Conservation (phyloP, 2,329 filamentous ascomycete species). For the Fonsecaea nubica region DNA sequence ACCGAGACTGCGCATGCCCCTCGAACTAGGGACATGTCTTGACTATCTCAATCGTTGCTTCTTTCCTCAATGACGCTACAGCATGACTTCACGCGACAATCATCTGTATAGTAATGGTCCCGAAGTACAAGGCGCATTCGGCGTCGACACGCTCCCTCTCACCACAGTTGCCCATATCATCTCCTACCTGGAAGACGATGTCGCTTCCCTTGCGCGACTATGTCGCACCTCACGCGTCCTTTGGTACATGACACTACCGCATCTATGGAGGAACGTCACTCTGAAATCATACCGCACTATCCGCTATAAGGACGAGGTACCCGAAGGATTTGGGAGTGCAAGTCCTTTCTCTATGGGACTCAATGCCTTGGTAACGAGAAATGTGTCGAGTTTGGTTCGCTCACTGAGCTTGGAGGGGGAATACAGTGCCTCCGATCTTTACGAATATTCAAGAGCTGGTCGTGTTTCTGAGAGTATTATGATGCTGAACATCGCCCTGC, state of each 20-base stretch:
- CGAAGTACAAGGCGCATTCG: constrained; percentile 35
- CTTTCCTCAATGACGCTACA: constrained; percentile 27
- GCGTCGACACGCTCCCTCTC: constrained; percentile 55
- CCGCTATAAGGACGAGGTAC: constrained; percentile 62
- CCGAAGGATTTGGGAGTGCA: constrained; percentile 67
- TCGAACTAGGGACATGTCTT: neutral
- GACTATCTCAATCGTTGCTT: neutral
- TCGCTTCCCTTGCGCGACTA: constrained; percentile 63
- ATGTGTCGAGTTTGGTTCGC: constrained; percentile 60
- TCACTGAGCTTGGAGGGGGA: constrained; percentile 61
- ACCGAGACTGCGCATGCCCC: neutral
- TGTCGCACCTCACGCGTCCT: constrained; percentile 67
- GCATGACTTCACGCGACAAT: constrained; percentile 31
- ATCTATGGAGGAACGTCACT: constrained; percentile 63
- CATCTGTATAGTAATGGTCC: constrained; percentile 35
- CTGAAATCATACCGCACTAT: constrained; percentile 65
- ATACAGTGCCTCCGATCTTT: constrained; percentile 58
- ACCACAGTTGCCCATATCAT: constrained; percentile 66
- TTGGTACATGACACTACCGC: constrained; percentile 69
- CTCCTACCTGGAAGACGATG: constrained; percentile 63
- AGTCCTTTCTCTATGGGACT: constrained; percentile 69
- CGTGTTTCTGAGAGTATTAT: constrained; percentile 69
- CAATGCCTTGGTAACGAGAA: constrained; percentile 65
- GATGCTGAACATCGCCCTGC: constrained; percentile 66
- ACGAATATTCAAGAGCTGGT: constrained; percentile 65